Conservation (phyloP, 257 asterid genomes). For the Lavandula angustifolia region DNA sequence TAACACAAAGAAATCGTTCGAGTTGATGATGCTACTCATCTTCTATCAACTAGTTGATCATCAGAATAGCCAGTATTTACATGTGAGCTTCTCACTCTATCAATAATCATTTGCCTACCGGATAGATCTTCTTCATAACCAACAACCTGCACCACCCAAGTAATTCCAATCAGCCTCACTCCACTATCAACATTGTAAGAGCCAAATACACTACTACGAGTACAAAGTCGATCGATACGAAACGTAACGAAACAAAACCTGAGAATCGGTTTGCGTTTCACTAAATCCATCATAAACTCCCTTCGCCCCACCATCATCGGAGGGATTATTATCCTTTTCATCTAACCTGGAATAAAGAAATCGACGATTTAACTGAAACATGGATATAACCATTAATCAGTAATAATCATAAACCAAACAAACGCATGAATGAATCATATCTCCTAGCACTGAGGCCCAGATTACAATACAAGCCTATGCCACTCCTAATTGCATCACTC, state of each 20-base stretch:
- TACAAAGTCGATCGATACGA: slow-evolving; percentile 22
- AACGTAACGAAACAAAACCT: slow-evolving; percentile 49
- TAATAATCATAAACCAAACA: slow-evolving; percentile 2
- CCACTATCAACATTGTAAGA: slow-evolving; percentile 14
- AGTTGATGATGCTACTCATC: not conserved
- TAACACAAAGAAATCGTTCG: not conserved
- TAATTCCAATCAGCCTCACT: not conserved
- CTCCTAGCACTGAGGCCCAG: not conserved
- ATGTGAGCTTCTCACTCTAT: slow-evolving; percentile 57
- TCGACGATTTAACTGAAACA: slow-evolving; percentile 13
- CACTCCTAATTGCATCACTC: not conserved
- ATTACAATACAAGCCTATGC: not conserved
- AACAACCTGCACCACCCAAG: slow-evolving; percentile 43
- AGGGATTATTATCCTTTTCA: slow-evolving; percentile 47
- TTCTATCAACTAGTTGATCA: slow-evolving; percentile 4
- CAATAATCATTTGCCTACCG: slow-evolving; percentile 94
- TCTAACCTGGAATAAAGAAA: slow-evolving; percentile 53
- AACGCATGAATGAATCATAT: not conserved
- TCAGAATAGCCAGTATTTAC: too few relatives aligned
- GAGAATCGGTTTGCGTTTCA: slow-evolving; percentile 94
- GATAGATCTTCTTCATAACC: slow-evolving; percentile 93
- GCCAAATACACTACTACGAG: not conserved
- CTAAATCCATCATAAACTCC: slow-evolving; percentile 67
- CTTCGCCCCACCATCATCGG: slow-evolving; percentile 44
- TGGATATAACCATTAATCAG: not conserved